Evolutionary conservation across 805 yeast species (phyloP), one percentile per base, ranked within the genome.

Genomic region (Hemisphaericaspora nanyangensis): DNA sequence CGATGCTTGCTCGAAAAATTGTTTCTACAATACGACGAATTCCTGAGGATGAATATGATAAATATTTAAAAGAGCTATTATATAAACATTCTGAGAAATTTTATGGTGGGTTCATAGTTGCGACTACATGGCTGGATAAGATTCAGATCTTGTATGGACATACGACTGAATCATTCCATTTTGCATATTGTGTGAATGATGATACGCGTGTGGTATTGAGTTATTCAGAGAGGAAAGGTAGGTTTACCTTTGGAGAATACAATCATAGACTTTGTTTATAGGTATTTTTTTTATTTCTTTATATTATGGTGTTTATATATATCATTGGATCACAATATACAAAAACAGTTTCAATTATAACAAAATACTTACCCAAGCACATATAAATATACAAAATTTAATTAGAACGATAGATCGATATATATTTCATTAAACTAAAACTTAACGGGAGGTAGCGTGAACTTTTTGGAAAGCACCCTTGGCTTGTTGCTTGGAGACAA

Each of bases 391-490:
- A 38, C 20, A 19, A 40, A 42, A 39, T 27, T 34, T 33, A 30
- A 33, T 15, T 12, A 37, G 20, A 19, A 29, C 13, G 37, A 29
- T 16, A 11, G 11, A 29, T 18, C 18, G 17, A 27, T 35, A 22
- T 29, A 8, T 29, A 34, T 27, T 32, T 24, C 18, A 25, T 38
- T 29, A 34, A 12, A 29, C 18, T 35, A 26, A 20, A 35, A 39
- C 35, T 83, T 88, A 89, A 85, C 96, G 96, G 74, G 96, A 88
- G 68, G 95, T 84, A 62, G 96, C 95, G 60, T 81, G 83, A 63
- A 89, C 96, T 80, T 89, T 89, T 76, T 85, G 93, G 88, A 85
- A 87, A 71, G 95, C 88, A 80, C 97, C 97, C 81, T 87, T 89
- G 66, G 91, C 89, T 73, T 84, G 93, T 81, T 88, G 95, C 82